Conservation (phyloP, 2,329 filamentous ascomycete genomes). For the Pseudohalonectria lignicola region DNA sequence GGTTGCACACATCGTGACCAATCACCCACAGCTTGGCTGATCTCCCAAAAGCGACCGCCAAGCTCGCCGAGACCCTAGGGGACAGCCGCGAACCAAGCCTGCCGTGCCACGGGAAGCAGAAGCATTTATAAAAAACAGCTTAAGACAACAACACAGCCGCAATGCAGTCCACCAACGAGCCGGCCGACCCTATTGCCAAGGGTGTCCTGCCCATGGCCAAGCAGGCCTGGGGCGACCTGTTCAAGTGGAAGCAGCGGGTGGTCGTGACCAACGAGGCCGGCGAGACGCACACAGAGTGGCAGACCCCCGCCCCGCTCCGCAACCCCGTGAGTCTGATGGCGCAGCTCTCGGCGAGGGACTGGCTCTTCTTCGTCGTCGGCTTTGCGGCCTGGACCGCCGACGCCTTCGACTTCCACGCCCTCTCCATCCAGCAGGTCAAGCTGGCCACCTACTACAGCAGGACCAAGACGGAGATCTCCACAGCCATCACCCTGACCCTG, state of each 20-base stretch:
- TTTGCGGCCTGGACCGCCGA: constrained; percentile 71
- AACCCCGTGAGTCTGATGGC: constrained; percentile 62
- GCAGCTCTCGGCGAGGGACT: constrained; percentile 53
- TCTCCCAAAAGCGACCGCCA: no score
- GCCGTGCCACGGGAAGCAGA: no score
- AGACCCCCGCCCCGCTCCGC: constrained; percentile 49
- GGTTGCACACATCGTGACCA: no score
- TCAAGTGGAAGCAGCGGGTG: constrained; percentile 61
- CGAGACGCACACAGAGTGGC: constrained; percentile 53
- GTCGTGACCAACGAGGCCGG: constrained; percentile 50
- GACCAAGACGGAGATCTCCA: constrained; percentile 56
- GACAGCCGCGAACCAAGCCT: no score
- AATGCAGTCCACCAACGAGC: constrained; percentile 9
- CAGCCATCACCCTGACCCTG: constrained; percentile 65
- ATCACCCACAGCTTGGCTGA: no score
- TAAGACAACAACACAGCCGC: not conserved
- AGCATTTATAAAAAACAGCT: no score
- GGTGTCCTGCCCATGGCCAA: constrained; percentile 32
- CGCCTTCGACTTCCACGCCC: constrained; percentile 74
- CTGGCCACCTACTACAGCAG: constrained; percentile 40
- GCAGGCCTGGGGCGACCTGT: constrained; percentile 16
- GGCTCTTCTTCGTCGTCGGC: constrained; percentile 67
- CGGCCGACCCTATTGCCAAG: constrained; percentile 56
- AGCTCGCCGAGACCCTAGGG: no score
- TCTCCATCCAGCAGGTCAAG: constrained; percentile 69